Evolutionary conservation across 139 green algal species (phyloP), one percentile per base, ranked within the genome.

Genomic region (Ostreobium quekettii): DNA sequence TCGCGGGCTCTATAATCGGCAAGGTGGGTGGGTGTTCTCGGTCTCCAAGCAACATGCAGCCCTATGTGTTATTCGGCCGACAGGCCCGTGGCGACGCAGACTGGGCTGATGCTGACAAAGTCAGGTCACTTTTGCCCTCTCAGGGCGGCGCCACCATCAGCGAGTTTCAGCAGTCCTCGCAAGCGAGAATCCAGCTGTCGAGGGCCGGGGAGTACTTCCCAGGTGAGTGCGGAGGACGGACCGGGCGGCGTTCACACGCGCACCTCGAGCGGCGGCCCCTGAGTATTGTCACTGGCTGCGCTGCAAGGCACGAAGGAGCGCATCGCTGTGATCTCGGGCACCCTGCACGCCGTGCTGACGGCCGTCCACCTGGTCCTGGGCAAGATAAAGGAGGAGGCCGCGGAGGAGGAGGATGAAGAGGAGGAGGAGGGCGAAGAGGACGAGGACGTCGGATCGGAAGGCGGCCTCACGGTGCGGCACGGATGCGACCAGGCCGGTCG

Each of bases 291-390:
- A n/a, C n/a, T n/a, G n/a, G n/a, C n/a, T n/a, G n/a, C n/a, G n/a
- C n/a, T n/a, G 26, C 47, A 28, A 66, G 59, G 28, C 19, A 66
- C 59, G 11, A 66, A 66, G 32, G 59, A 66, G 30, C 46, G 59
- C n/a, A 66, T 66, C 30, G 59, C 59, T 39, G 59, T 66, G 65
- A 71, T 60, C 33, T 71, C 68, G 4, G 82, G 82, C 31, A 76
- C 79, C 6, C 75, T 88, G 26, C 82, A 88, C 67, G 76, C 75
- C 22, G 82, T 88, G 47, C 72, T 88, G 53, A 88, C 82, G 1
- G 77, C 79, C 29, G 77, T 88, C 29, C 85, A 85, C 65, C 71
- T 88, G 3, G 83, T 88, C 24, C 68, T 88, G 38, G 82, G 85
- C 71, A 88, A 88, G 62, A 67, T 88, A 42, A 38, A 42, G 5